Evolutionary conservation across 805 yeast species (phyloP).

Genomic region (Sungouiella thailandica): DNA sequence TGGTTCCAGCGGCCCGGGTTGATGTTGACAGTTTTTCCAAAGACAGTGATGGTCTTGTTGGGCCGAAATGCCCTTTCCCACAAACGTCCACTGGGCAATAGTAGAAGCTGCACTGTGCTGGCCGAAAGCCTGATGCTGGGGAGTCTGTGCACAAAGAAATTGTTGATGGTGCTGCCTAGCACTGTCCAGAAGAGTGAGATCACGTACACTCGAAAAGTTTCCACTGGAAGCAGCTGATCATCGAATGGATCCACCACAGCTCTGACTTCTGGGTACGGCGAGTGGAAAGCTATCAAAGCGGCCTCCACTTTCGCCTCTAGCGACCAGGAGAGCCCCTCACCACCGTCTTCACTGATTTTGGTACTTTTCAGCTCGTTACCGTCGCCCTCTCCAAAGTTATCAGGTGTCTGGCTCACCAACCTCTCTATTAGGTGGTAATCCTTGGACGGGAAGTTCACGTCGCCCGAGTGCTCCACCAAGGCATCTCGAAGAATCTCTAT

Average conservation of each 20-base stretch:
- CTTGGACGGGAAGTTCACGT: conserved; percentile 28
- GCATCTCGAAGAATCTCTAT: conserved; percentile 30
- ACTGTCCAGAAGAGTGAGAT: conserved; percentile 49
- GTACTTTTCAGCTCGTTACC: conserved; percentile 7
- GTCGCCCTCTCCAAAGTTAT: conserved; percentile 5
- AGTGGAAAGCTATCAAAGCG: conserved; percentile 36
- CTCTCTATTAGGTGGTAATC: conserved; percentile 24
- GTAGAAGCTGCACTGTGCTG: conserved; percentile 36
- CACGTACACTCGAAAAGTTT: conserved; percentile 53
- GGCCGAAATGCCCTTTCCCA: conserved; percentile 32
- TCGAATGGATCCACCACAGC: conserved; percentile 60
- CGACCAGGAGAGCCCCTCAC: conserved; percentile 19
- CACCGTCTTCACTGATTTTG: conserved; percentile 9
- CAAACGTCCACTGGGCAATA: conserved; percentile 35
- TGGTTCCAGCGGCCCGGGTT: conserved; percentile 42
- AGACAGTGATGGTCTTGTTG: conserved; percentile 17
- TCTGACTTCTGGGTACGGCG: conserved; percentile 64
- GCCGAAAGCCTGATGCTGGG: conserved; percentile 43
- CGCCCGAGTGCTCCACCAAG: conserved; percentile 26
- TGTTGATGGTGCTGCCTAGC: conserved; percentile 51
- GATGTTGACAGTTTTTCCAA: conserved; percentile 22
- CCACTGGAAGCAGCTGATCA: conserved; percentile 44
- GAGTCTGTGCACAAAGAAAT: conserved; percentile 52
- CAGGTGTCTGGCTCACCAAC: conserved; percentile 16
- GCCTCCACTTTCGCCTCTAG: conserved; percentile 39